These are phyloP conservation scores for Przewalskia tangutica DNA, from an alignment of 257 asterid species.

Conservation along the genomic window DNA sequence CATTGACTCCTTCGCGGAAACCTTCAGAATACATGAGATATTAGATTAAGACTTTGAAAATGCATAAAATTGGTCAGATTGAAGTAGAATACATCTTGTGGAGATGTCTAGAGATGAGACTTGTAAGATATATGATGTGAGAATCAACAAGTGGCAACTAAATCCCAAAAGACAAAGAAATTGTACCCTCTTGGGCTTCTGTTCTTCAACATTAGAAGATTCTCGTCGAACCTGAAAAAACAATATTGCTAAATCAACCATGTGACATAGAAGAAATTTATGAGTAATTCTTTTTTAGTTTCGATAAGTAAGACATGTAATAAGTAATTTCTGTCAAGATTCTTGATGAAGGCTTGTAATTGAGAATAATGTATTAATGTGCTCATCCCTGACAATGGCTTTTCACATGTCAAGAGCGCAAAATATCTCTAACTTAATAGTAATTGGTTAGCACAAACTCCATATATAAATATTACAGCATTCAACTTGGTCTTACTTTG, in stretches of 20 bases:
- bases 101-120: not conserved
- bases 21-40: conserved; percentile 28
- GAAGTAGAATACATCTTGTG: not conserved
- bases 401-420: not conserved
- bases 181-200: conserved; percentile 52
- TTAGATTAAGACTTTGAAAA: not conserved
- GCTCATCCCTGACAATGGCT: not conserved
- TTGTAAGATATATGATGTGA: not conserved
- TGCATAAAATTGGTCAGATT: not conserved
- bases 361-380: not conserved
- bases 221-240: conserved; percentile 54
- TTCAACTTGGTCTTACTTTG: not conserved
- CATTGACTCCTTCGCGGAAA: conserved; percentile 72
- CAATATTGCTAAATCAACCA: not conserved
- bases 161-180: not conserved
- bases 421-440: not conserved
- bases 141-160: not conserved
- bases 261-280: not conserved
- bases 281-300: not conserved
- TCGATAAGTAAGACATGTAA: not conserved
- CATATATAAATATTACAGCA: not conserved
- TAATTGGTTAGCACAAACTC: not conserved
- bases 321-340: not conserved
- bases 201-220: conserved; percentile 24
- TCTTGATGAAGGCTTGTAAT: not conserved